Percentiles rank a stretch among this genome's conserved stretches.
These are phyloP conservation scores for Venturia oleaginea DNA, from an alignment of 2,329 filamentous ascomycete species.

Conservation along the genomic window DNA sequence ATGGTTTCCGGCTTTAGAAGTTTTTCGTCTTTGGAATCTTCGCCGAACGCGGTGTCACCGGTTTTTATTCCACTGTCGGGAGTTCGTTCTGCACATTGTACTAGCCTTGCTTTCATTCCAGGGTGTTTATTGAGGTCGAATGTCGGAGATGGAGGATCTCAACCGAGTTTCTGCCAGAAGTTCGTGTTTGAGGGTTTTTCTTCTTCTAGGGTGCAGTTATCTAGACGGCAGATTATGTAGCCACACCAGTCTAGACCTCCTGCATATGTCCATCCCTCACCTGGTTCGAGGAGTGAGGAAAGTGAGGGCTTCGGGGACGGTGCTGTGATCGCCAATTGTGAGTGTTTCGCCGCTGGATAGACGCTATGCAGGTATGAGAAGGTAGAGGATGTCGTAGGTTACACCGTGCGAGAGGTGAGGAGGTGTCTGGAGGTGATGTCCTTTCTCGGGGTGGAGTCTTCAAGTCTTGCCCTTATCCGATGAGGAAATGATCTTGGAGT, in stretches of 20 bases:
- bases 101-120: too few species aligned
- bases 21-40: too few species aligned
- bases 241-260: conserved; percentile 40
- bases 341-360: background rate
- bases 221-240: conserved; percentile 31
- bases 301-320: conserved; percentile 28
- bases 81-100: too few species aligned
- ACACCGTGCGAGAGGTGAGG: conserved; percentile 40
- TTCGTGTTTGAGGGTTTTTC: conserved; percentile 22
- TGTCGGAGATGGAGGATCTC: too few species aligned
- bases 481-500: background rate
- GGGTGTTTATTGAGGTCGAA: too few species aligned
- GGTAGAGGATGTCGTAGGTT: conserved; percentile 40
- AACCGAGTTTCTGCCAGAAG: conserved; percentile 18
- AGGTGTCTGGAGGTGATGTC: conserved; percentile 27
- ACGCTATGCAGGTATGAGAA: conserved; percentile 32
- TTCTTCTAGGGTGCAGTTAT: conserved; percentile 18
- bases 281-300: too few species aligned
- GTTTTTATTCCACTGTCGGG: too few species aligned
- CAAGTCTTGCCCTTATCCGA: background rate
- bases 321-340: conserved; percentile 17
- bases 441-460: background rate
- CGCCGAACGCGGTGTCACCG: too few species aligned
- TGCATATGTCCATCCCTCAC: conserved; percentile 43
- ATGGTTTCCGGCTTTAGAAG: too few species aligned